Evolutionary conservation across 306 rosid genomes (phyloP).

Genomic region (Lablab purpureus): DNA sequence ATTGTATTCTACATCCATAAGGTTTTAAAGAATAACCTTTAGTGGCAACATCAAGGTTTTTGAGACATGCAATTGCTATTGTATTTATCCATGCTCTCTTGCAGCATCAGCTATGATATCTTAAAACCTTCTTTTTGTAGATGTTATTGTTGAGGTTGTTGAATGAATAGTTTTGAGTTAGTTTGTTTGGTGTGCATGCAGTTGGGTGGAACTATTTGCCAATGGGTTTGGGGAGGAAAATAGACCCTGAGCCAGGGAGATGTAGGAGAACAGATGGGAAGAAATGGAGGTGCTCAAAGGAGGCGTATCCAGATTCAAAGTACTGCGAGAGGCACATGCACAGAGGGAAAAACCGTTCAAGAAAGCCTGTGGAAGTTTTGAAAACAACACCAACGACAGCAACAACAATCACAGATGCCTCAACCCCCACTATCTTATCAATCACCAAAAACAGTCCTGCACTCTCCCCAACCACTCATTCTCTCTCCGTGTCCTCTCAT

Average conservation of each 20-base stretch:
- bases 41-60: background rate
- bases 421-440: conserved; percentile 58
- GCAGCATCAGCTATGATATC: background rate
- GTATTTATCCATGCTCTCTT: no score
- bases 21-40: background rate
- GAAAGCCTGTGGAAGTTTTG: conserved; percentile 97
- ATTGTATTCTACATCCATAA: no score
- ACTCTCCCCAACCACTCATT: conserved; percentile 54
- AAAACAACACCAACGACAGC: conserved; percentile 54
- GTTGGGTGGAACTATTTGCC: conserved; percentile 96
- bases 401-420: conserved; percentile 39
- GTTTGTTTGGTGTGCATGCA: conserved; percentile 49
- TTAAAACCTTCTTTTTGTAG: background rate
- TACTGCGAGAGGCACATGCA: conserved; percentile 99
- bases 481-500: conserved; percentile 51
- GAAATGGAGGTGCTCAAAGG: conserved; percentile 98
- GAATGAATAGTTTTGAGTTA: background rate
- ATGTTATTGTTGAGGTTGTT: background rate
- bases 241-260: conserved; percentile 99
- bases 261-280: conserved; percentile 98
- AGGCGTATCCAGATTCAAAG: conserved; percentile 90
- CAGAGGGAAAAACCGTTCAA: conserved; percentile 99
- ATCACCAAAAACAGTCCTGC: conserved; percentile 54
- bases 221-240: conserved; percentile 89
- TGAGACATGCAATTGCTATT: background rate